These are phyloP conservation scores for Colletotrichum lentis DNA, from an alignment of 2,329 filamentous ascomycete genomes.

Conservation along the genomic window DNA sequence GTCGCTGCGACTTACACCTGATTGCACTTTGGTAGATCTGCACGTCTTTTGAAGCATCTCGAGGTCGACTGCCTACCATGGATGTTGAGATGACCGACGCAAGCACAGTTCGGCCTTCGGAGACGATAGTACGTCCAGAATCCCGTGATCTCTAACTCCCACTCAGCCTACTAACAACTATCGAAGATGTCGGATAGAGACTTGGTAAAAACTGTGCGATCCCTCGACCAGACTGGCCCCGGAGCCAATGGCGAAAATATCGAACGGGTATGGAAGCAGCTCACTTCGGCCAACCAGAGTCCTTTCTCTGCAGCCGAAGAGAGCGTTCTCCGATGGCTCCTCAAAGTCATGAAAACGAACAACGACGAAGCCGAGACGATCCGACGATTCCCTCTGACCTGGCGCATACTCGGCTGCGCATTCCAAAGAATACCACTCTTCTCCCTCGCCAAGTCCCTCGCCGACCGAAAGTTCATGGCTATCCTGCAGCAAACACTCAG, in stretches of 20 bases:
- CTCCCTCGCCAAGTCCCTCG: slow-evolving; percentile 74
- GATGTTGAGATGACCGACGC: slow-evolving; percentile 35
- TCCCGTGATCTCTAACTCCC: background rate
- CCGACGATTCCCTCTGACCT: slow-evolving; percentile 64
- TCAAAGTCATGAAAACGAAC: slow-evolving; percentile 65
- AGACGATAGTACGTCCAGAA: slow-evolving; percentile 24
- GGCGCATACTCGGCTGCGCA: slow-evolving; percentile 68
- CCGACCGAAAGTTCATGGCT: slow-evolving; percentile 71
- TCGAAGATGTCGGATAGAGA: slow-evolving; percentile 42
- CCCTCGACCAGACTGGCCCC: slow-evolving; percentile 62
- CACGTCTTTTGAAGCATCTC: background rate
- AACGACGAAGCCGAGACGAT: slow-evolving; percentile 58
- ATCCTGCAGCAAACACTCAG: slow-evolving; percentile 72
- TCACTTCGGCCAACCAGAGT: slow-evolving; percentile 53
- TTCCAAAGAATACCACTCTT: slow-evolving; percentile 73
- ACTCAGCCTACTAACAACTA: slow-evolving; percentile 3
- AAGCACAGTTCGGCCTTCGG: slow-evolving; percentile 11
- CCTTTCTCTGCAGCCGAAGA: slow-evolving; percentile 64
- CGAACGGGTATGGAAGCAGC: slow-evolving; percentile 57
- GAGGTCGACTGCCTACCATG: slow-evolving; percentile 24
- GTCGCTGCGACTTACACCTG: slow-evolving; percentile 6
- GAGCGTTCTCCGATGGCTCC: slow-evolving; percentile 68
- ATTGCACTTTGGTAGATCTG: slow-evolving; percentile 2
- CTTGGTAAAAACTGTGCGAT: slow-evolving; percentile 62
- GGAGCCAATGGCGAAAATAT: slow-evolving; percentile 58